Evolutionary conservation across 2,329 filamentous ascomycete species (phyloP), one percentile per base, ranked within the genome.

Genomic region (Dryadomyces quercivorus): DNA sequence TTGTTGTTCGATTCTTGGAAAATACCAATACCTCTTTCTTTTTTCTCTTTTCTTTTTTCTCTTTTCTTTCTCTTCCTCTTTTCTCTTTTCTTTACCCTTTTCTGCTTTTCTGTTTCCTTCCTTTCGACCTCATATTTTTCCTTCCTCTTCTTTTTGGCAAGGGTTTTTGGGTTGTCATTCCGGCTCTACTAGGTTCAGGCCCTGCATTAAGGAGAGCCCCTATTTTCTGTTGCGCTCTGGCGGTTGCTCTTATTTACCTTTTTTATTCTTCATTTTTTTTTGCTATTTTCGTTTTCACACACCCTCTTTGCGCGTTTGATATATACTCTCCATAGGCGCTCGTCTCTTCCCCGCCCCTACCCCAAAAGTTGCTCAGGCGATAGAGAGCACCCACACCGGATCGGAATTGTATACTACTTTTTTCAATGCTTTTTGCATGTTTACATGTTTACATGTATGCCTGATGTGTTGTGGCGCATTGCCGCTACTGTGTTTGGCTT

Each of bases 101-200:
- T n/a, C n/a, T 57, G 44, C 55, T 58, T 51, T 59, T 61, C 65
- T 62, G 63, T 56, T 48, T 59, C 60, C 66, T 62, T 63, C 63
- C 56, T 18, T 5, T 47, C 21, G 40, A 4, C n/a, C 21, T 51
- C 21, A 48, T 10, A 6, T 61, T 60, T 59, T 58, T 50, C 56
- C 61, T 50, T 59, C 59, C 63, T 56, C 56, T 60, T 50, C 42
- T 51, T 46, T 44, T 21, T 26, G 42, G 51, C 45, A 58, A 54
- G 50, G 56, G 61, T 50, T 49, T 54, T 57, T 34, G 40, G 53
- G 51, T 53, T 54, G 47, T 38, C 31, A 38, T 22, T 49, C 38
- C 38, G 48, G 48, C 48, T 50, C 46, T 50, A 31, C 38, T 54
- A 43, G 64, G 61, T 57, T 62, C 52, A 16, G 40, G 50, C 21